A percentile compares a stretch with the other conserved stretches of the same genome.
Evolutionary conservation across 331 rosid genomes (phyloP).

Genomic region (Cydonia oblonga): DNA sequence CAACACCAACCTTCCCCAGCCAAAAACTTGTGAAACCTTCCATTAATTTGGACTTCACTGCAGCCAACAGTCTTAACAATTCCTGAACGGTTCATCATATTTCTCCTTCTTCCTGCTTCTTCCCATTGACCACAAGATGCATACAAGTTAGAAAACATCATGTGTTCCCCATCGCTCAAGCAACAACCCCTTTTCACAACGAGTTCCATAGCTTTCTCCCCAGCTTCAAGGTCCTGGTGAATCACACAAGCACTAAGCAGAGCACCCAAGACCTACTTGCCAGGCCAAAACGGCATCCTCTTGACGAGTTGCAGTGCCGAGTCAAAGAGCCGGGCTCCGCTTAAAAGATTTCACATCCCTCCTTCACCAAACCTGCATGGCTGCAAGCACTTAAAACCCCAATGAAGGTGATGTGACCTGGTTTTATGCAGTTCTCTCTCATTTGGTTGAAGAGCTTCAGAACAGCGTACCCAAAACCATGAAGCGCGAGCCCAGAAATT

Average conservation of each 20-base stretch:
- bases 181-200: not conserved
- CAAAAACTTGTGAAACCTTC: slow-evolving; percentile 21
- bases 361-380: slow-evolving; percentile 22
- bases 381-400: slow-evolving; percentile 20
- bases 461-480: slow-evolving; percentile 8
- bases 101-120: slow-evolving; percentile 24
- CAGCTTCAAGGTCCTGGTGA: slow-evolving; percentile 15
- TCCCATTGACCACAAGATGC: slow-evolving; percentile 20
- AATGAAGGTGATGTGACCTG: slow-evolving; percentile 27
- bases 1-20: slow-evolving; percentile 9
- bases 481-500: slow-evolving; percentile 19
- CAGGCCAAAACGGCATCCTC: slow-evolving; percentile 13
- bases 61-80: slow-evolving; percentile 21
- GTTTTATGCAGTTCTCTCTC: slow-evolving; percentile 6
- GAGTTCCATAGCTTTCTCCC: slow-evolving; percentile 16
- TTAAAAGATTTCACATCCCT: slow-evolving; percentile 15
- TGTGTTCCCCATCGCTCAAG: slow-evolving; percentile 19
- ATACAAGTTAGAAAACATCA: slow-evolving; percentile 27
- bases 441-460: slow-evolving; percentile 14
- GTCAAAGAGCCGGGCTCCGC: slow-evolving; percentile 14
- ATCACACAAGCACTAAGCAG: slow-evolving; percentile 26
- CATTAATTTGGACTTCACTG: slow-evolving; percentile 10
- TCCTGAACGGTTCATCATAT: slow-evolving; percentile 21
- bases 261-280: slow-evolving; percentile 18
- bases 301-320: slow-evolving; percentile 4